Evolutionary conservation across 305 asterid genomes (phyloP), one percentile per base, ranked within the genome.

Genomic region (Rubia tinctorum): DNA sequence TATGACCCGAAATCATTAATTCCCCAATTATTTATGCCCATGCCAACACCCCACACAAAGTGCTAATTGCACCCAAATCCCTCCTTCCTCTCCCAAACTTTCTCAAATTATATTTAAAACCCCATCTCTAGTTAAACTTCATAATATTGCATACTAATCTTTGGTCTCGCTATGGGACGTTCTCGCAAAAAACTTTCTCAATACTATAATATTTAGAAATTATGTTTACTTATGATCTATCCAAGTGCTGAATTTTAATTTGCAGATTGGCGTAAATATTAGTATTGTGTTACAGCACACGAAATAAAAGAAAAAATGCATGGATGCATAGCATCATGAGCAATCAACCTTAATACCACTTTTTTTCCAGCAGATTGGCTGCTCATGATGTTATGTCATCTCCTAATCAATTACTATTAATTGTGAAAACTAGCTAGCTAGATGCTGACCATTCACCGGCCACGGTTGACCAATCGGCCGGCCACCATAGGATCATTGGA

Each of bases 311-410:
- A 44, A 14, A 65, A 80, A 75, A 66, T 66, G 59, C 59, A 53
- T 53, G 22, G 75, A 84, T 83, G 89, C 80, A 86, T 91, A 86
- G 87, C 96, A 91, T 91, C 97, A 89, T 82, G 83, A 88, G 92
- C 92, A 89, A 84, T 91, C 96, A 89, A 83, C 83, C 92, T 84
- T 77, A 55, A 75, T 23, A 70, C 22, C 23, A 2, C 1, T 73
- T 0, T 6, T 69, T 79, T 58, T 8, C 2, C 64, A 79, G 87
- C 86, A 88, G 91, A 84, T 82, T 87, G 96, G 86, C 90, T 87
- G 97, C 85, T 82, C 76, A 82, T 88, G 97, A 91, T 91, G 93
- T 84, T 88, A 89, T 84, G 74, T 85, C 89, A 80, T 81, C 42
- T 66, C 60, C 59, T 53, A 53, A 14, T 51, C 20, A 51, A 51